These are phyloP conservation scores for Botrytis tulipae DNA, from an alignment of 2,329 filamentous ascomycete genomes.

Conservation along the genomic window DNA sequence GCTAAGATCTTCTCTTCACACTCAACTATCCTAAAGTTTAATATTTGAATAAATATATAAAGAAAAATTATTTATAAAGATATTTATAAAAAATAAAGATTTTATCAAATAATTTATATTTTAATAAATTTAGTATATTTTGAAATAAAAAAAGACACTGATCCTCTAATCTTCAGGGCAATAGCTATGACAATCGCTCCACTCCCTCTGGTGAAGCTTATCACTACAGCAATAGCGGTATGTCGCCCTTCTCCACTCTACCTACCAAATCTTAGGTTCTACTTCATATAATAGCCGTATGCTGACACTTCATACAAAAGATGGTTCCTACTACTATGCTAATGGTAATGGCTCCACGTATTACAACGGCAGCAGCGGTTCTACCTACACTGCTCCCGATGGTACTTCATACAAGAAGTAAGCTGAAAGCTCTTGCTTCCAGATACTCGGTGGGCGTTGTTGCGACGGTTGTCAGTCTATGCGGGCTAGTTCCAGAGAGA, in stretches of 20 bases:
- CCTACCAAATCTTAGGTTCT: neutral
- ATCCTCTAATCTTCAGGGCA: slow-evolving; percentile 49
- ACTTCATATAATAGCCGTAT: neutral
- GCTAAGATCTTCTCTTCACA: neutral
- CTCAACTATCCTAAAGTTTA: neutral
- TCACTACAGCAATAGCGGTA: slow-evolving; percentile 64
- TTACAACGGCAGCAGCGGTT: slow-evolving; percentile 56
- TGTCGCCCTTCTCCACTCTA: slow-evolving; percentile 24
- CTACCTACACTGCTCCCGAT: slow-evolving; percentile 59
- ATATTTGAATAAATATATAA: no score
- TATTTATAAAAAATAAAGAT: no score
- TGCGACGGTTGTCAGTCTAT: no score
- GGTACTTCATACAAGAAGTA: slow-evolving; percentile 40
- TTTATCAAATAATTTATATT: no score
- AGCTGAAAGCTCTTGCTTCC: neutral
- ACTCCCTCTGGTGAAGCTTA: slow-evolving; percentile 57
- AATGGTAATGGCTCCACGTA: slow-evolving; percentile 69
- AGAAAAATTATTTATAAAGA: no score
- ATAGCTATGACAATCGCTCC: slow-evolving; percentile 65
- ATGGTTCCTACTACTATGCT: slow-evolving; percentile 72
- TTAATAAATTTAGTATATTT: no score
- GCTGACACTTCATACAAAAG: neutral
- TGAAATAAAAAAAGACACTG: no score
- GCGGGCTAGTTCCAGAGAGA: neutral
- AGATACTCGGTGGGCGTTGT: neutral